A percentile compares a stretch with the other conserved stretches of the same genome.
Evolutionary conservation across 495 filamentous ascomycete genomes (phyloP).

Genomic region (Aspergillus bridgeri): DNA sequence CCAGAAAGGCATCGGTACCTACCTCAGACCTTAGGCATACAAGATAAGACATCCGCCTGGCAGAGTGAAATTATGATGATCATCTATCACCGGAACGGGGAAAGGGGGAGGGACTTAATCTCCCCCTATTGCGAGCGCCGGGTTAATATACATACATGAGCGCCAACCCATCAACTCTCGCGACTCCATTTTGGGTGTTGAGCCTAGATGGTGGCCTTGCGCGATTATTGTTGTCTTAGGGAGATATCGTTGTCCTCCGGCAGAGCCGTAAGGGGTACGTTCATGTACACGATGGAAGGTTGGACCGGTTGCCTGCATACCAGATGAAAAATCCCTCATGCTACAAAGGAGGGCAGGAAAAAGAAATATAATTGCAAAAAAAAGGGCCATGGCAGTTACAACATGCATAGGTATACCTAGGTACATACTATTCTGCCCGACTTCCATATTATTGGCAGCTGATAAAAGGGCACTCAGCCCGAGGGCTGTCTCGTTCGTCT

Average conservation of each 20-base stretch:
- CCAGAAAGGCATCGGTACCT: no score
- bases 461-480: neutral
- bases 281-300: neutral
- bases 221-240: neutral
- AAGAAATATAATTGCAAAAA: no score
- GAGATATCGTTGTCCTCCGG: no score
- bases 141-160: neutral
- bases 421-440: neutral
- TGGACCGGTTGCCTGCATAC: neutral
- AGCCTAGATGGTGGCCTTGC: neutral
- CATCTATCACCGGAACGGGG: neutral
- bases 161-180: neutral
- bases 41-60: neutral
- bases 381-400: conserved; percentile 6
- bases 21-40: neutral
- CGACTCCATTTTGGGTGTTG: no score
- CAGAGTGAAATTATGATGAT: neutral
- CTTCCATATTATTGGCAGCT: conserved; percentile 1
- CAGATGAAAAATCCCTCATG: conserved; percentile 7
- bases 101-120: neutral
- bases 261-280: neutral
- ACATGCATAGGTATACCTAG: neutral
- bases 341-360: neutral
- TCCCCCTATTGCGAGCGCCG: neutral
- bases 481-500: no score